Conservation (phyloP, 495 filamentous ascomycete genomes). For the Podospora sp. region DNA sequence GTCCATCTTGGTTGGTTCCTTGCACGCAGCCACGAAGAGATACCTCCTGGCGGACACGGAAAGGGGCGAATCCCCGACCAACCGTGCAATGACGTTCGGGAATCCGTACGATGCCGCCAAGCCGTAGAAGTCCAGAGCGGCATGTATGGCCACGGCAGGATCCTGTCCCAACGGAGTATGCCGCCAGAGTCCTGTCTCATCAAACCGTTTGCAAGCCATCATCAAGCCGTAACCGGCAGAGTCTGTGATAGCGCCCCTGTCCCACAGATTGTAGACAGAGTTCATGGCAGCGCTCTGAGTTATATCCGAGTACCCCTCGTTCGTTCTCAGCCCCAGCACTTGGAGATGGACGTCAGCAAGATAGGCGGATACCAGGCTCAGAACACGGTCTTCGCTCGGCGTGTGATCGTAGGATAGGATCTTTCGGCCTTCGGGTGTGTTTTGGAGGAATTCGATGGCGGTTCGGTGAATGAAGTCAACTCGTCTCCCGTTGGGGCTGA, state of each 20-base stretch:
- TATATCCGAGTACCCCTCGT: neutral
- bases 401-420: conserved; percentile 19
- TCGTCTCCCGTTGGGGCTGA: neutral
- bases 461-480: conserved; percentile 28
- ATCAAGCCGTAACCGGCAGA: neutral
- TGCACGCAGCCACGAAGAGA: neutral
- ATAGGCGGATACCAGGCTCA: conserved; percentile 5
- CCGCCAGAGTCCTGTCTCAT: conserved; percentile 9
- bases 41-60: neutral
- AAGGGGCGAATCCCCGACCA: neutral
- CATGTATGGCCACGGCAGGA: neutral
- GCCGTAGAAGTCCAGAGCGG: conserved; percentile 13
- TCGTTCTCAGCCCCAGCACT: neutral
- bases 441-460: conserved; percentile 20
- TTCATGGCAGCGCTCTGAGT: neutral
- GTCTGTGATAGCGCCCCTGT: neutral
- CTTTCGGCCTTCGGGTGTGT: conserved; percentile 12
- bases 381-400: neutral
- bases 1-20: neutral
- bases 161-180: neutral
- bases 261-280: conserved; percentile 1
- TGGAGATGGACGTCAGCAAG: conserved; percentile 14
- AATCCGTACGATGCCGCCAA: neutral
- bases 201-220: conserved; percentile 11
- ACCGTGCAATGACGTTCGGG: neutral